Evolutionary conservation across 2,329 filamentous ascomycete genomes (phyloP), one percentile per base, ranked within the genome.

Genomic region (Exophiala lecanii-corni): DNA sequence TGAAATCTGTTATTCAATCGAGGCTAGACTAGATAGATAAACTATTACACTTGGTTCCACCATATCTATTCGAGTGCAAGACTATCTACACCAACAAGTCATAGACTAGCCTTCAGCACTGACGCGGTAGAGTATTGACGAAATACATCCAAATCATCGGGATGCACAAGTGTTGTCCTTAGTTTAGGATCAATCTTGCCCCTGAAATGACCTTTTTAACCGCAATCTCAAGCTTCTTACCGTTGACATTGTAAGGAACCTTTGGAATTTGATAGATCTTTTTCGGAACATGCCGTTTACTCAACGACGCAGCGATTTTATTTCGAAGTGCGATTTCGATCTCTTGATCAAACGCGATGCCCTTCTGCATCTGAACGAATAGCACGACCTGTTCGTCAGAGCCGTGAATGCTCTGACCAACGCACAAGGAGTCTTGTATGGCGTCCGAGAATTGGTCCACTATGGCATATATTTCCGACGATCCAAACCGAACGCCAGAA

Each of bases 381-480:
- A 53, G 45, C 25, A 53, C 43, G 13, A 53, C 50, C 3, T 32
- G 32, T 26, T 53, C 50, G 23, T 41, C 45, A 5, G 23, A 21
- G 26, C 51, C 50, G 19, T 36, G 10, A 12, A 12, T 26, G 23
- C 45, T 38, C 16, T 46, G 42, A n/a, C 48, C 42, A 3, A 47
- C 45, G 16, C 44, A 48, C 3, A 53, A 2, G 26, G 21, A 12
- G 36, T 39, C 36, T 10, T 16, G 19, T 2, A 43, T 39, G 2
- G 15, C 3, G 2, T 19, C 13, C 6, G 32, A 19, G 28, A 43
- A 39, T 6, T 6, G 26, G 6, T 48, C 83, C 3, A 89, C 63
- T 1, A 89, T 82, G 9, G 74, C 75, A 62, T 92, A 94, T 23
- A 92, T 84, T 62, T 92, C 87, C 1, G 84, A 81, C 3, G 79